Conservation (phyloP, 176 grass and related monocot genomes). For the Dactylis glomerata region DNA sequence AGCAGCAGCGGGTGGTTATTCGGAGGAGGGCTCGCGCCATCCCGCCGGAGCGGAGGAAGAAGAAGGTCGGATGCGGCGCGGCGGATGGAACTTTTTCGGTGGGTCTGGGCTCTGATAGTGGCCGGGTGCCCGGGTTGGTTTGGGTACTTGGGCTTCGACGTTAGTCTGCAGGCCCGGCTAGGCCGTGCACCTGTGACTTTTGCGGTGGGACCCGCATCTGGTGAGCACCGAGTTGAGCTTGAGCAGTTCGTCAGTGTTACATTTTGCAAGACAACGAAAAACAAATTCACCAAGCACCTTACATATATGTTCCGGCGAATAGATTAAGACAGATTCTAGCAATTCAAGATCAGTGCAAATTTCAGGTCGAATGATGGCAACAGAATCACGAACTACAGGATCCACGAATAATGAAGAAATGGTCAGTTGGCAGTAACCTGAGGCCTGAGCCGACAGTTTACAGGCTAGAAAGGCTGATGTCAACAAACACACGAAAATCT, state of each 20-base stretch:
- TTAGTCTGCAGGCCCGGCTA: not conserved
- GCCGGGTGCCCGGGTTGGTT: not conserved
- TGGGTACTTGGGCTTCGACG: not conserved
- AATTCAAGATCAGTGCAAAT: conserved; percentile 10
- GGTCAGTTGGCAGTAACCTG: conserved; percentile 29
- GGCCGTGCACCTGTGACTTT: no score
- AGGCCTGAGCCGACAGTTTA: conserved; percentile 29
- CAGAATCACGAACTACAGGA: conserved; percentile 9
- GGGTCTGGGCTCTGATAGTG: not conserved
- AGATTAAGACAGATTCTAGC: not conserved
- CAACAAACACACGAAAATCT: conserved; percentile 32
- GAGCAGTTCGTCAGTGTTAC: no score
- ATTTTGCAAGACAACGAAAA: not conserved
- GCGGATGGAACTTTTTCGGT: not conserved
- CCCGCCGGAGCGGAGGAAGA: not conserved
- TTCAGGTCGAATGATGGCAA: not conserved
- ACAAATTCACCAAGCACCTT: not conserved
- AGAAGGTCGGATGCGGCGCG: not conserved
- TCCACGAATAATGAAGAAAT: conserved; percentile 30
- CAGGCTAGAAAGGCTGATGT: not conserved
- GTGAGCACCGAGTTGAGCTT: no score
- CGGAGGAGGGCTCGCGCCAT: conserved; percentile 61
- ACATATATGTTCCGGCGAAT: not conserved
- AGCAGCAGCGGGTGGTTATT: conserved; percentile 33
- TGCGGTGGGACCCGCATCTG: no score